Conservation (phyloP, 192 early-diverging fungal species). For the Rhizoclosmatium sp. region DNA sequence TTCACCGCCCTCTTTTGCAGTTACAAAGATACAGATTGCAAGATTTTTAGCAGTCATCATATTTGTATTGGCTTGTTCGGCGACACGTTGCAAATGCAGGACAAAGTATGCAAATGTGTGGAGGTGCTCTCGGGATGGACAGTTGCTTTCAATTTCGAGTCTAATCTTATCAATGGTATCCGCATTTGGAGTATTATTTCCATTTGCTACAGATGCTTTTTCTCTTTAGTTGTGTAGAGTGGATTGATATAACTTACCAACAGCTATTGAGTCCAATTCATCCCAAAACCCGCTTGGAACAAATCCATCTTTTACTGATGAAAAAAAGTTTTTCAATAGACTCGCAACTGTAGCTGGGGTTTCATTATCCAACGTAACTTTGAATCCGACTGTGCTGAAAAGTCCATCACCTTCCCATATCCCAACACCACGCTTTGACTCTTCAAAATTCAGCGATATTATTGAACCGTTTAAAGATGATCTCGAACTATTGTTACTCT, state of each 20-base stretch:
- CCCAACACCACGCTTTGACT: not conserved
- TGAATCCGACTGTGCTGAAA: constrained; percentile 5
- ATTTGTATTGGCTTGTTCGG: constrained; percentile 17
- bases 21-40: constrained; percentile 40
- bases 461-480: no score
- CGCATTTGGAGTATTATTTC: no score
- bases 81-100: constrained; percentile 39
- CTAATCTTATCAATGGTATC: constrained; percentile 6
- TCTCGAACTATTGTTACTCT: no score
- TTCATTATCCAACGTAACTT: constrained; percentile 10
- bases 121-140: constrained; percentile 32
- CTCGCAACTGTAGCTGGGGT: constrained; percentile 23
- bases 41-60: constrained; percentile 43
- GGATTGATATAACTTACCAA: not conserved
- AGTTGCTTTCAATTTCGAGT: not conserved
- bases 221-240: no score
- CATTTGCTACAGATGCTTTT: no score
- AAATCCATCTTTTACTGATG: constrained; percentile 22
- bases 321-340: constrained; percentile 33
- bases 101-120: constrained; percentile 37
- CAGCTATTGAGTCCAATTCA: constrained; percentile 7
- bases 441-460: no score
- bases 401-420: not conserved
- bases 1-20: constrained; percentile 29
- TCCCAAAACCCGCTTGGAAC: constrained; percentile 34